Base-by-base conservation (phyloP, 225 moss, liverwort and hornwort species). In the Rhytidiadelphus loreus region DNA sequence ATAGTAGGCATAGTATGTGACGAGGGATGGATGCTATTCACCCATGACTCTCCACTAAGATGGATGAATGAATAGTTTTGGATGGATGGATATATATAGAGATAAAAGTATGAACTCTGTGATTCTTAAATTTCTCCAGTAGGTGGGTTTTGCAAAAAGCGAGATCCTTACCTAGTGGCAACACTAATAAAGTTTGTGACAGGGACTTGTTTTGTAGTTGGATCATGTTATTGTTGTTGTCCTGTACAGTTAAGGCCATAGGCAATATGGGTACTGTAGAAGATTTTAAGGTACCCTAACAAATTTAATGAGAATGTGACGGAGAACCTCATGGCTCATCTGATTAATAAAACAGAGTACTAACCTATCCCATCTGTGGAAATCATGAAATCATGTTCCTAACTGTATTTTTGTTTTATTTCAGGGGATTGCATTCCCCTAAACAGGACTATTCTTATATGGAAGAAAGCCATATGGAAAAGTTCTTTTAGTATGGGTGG, bases 401-500 rank as follows among this genome's bases (percentile, higher is more conserved):
- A 29, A 80, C 13, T 41, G 20, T 41, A 41, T n/a, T 39, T 57
- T 57, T 7, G 23, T 80, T 25, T 26, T 16, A 39, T n/a, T 56
- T 56, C 16, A n/a, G 16, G 17, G 11, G 16, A 77, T 16, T 37
- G 77, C 24, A 15, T 53, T 15, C 35, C 35, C 35, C 21, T 9
- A 46, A 7, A 46, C 7, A 23, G 25, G 33, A 43, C 12, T 11
- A 3, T 44, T 58, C 7, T 12, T 33, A 84, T 6, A 14, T 33
- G 12, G 43, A 55, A 6, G 12, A 43, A 69, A 32, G 19, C 2
- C 19, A 73, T 3, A 11, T 0, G 0, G 2, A 46, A 74, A 11
- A 11, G 15, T 52, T 52, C 13, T 1, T 30, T 29, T 11, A 46
- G 0, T 48, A 4, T 7, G 2, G 1, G 20, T 33, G 3, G 8